phyloP scores from a whole-genome alignment of 345 rosid species.

The Noccaea caerulescens region DNA sequence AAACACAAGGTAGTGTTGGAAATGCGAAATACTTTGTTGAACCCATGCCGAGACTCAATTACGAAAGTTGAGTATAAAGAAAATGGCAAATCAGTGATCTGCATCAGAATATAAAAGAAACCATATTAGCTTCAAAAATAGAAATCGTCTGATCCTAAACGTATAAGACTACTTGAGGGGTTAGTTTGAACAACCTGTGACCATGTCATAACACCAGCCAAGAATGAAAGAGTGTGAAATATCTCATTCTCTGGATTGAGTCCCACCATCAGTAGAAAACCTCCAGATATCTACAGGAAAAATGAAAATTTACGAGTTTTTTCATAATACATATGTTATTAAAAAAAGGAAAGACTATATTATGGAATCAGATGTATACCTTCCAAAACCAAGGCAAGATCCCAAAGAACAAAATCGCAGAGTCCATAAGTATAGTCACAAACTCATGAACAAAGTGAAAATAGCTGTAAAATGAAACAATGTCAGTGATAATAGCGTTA shows the following conservation, averaged over 20 bases:
- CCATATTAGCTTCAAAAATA: slow-evolving; percentile 6
- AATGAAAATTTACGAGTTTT: slow-evolving; percentile 19
- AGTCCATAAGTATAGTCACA: slow-evolving; percentile 86
- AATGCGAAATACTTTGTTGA: slow-evolving; percentile 75
- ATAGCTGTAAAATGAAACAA: slow-evolving; percentile 57
- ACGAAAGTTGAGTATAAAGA: slow-evolving; percentile 96
- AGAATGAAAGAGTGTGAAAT: slow-evolving; percentile 82
- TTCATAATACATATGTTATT: slow-evolving; percentile 17
- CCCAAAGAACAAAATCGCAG: slow-evolving; percentile 89
- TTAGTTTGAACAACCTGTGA: slow-evolving; percentile 70
- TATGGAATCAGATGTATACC: slow-evolving; percentile 49
- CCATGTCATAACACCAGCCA: slow-evolving; percentile 93
- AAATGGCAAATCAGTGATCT: slow-evolving; percentile 96
- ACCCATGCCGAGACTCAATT: slow-evolving; percentile 97
- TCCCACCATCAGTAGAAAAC: slow-evolving; percentile 65
- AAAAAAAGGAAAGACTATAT: not conserved
- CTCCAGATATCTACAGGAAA: slow-evolving; percentile 69
- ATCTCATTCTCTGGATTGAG: slow-evolving; percentile 85
- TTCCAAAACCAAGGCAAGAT: slow-evolving; percentile 98
- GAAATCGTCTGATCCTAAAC: not conserved
- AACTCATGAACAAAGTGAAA: slow-evolving; percentile 90
- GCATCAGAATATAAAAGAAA: slow-evolving; percentile 47
- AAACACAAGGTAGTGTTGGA: slow-evolving; percentile 19
- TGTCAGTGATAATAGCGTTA: slow-evolving; percentile 2
- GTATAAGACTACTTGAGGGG: not conserved